These are phyloP conservation scores for Halocafeteria seosinensis DNA, from an alignment of 108 stramenopile species.

Conservation along the genomic window DNA sequence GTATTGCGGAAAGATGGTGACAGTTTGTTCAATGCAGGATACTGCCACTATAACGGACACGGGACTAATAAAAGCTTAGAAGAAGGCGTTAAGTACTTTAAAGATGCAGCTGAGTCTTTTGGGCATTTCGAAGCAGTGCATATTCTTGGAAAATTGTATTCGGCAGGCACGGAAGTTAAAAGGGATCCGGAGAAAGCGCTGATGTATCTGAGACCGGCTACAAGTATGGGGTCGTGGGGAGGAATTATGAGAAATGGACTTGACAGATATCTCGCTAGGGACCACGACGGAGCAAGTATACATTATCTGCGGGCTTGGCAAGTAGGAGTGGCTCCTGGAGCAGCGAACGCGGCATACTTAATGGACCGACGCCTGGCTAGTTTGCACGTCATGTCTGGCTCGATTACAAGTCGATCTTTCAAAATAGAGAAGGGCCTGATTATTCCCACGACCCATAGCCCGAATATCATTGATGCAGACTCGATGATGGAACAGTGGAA, in stretches of 20 bases:
- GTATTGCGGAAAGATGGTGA: constrained; percentile 9
- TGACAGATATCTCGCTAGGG: neutral
- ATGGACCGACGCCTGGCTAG: neutral
- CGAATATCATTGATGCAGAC: too few species aligned
- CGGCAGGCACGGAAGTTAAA: neutral
- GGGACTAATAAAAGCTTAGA: neutral
- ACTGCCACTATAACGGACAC: neutral
- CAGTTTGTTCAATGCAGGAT: constrained; percentile 19
- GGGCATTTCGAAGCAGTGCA: neutral
- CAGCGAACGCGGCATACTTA: neutral
- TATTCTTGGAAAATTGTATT: neutral
- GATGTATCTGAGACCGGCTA: neutral
- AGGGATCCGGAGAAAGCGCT: neutral
- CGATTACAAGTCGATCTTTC: too few species aligned
- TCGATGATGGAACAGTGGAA: neutral
- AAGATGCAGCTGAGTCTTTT: neutral
- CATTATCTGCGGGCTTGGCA: neutral
- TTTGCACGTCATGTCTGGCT: neutral
- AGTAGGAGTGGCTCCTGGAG: neutral
- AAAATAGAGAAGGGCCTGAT: too few species aligned
- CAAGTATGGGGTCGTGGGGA: neutral
- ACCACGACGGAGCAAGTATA: neutral
- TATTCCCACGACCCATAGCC: too few species aligned
- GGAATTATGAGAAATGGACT: neutral
- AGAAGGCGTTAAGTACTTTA: neutral